Evolutionary conservation across 306 rosid species (phyloP), one percentile per base, ranked within the genome.

Genomic region (Sechiopsis laciniata): DNA sequence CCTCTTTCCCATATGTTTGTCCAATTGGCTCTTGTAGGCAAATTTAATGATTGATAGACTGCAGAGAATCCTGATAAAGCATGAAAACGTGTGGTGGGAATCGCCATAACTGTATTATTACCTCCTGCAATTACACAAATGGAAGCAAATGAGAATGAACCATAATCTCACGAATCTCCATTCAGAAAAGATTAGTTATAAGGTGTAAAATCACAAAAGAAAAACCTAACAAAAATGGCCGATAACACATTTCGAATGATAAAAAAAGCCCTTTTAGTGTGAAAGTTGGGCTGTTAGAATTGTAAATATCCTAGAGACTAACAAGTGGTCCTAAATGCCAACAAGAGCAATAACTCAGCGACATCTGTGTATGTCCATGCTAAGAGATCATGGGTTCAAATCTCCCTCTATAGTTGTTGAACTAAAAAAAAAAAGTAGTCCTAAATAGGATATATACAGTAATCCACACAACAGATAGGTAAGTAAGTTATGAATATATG

Each of bases 31-130:
- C 79, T 81, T 72, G 87, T 82, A 74, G 82, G 83, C 87, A 89
- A 84, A 75, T 88, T 86, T 78, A 92, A 76, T 71, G 62, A 80
- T 80, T 82, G 83, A 74, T 88, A 80, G 78, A 92, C 91, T 82
- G 85, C 86, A 82, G 85, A 92, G 81, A 92, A 92, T 37, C 96
- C 95, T 74, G 92, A 92, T 58, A 89, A 72, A 64, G 95, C 96
- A 79, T 89, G 95, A 64, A 88, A 88, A 62, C 75, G 87, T 63
- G 82, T 71, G 21, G 75, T 72, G 61, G 77, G 80, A 66, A 69
- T 85, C 72, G 83, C 74, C 68, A 76, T 37, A 45, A 85, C 84
- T 8, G 88, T 77, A 73, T 80, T 64, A 45, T 72, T 81, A 53
- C 84, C 72, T 64, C 87, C 96, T 89, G 95, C 29, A 78, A 79